phyloP scores from a whole-genome alignment of 192 early-diverging fungal species.

The Coemansia sp. region DNA sequence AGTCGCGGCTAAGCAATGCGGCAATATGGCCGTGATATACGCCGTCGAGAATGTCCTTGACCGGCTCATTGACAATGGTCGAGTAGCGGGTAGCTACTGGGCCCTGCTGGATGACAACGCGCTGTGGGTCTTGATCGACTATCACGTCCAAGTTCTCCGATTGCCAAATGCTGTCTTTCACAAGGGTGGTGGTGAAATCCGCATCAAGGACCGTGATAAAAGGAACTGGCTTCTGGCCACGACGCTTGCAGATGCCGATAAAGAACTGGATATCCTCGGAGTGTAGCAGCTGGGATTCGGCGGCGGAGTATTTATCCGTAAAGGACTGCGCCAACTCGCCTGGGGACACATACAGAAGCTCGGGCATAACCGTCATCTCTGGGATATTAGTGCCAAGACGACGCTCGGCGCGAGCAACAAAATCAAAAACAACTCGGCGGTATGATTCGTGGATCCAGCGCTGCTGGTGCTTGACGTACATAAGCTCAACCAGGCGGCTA shows the following conservation, averaged over 20 bases:
- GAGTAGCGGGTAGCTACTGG: conserved; percentile 79
- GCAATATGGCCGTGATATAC: conserved; percentile 82
- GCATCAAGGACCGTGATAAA: conserved; percentile 90
- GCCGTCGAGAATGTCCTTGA: conserved; percentile 83
- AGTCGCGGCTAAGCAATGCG: conserved; percentile 72
- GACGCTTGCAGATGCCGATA: conserved; percentile 46
- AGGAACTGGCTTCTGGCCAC: conserved; percentile 81
- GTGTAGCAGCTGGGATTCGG: conserved; percentile 34
- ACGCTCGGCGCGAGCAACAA: conserved; percentile 82
- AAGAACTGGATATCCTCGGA: conserved; percentile 52
- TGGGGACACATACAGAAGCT: background rate
- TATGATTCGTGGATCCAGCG: conserved; percentile 83
- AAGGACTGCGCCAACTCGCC: conserved; percentile 35
- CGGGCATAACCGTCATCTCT: conserved; percentile 2
- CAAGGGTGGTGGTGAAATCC: conserved; percentile 88
- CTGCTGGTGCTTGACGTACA: conserved; percentile 75
- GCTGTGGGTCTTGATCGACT: conserved; percentile 79
- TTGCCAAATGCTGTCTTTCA: conserved; percentile 91
- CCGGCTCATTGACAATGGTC: conserved; percentile 77
- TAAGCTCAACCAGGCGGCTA: conserved; percentile 78
- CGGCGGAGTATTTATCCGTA: conserved; percentile 12
- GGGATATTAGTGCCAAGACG: conserved; percentile 40
- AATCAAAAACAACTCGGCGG: conserved; percentile 75
- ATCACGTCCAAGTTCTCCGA: conserved; percentile 85
- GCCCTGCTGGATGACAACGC: conserved; percentile 87